A percentile compares a stretch with the other conserved stretches of the same genome.
Evolutionary conservation across 2,329 filamentous ascomycete genomes (phyloP).

Genomic region (Sporothrix curviconia): DNA sequence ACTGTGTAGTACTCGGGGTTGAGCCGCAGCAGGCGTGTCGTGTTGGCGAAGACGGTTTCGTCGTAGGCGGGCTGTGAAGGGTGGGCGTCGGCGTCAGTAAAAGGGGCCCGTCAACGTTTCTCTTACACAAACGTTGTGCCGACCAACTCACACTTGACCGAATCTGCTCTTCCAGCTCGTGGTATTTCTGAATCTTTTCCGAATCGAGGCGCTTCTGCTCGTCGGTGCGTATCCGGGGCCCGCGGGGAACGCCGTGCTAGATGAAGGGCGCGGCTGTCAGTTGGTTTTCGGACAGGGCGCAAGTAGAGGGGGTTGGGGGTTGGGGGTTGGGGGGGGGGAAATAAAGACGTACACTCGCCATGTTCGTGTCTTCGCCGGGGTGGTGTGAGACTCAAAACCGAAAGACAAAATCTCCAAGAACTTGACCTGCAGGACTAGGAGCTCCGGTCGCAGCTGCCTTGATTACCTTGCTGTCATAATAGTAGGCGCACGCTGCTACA

Average conservation of each 20-base stretch:
- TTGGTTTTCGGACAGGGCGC: too few relatives aligned
- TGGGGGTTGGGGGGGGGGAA: too few relatives aligned
- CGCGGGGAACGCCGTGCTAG: slow-evolving; percentile 82
- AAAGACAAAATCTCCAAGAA: too few relatives aligned
- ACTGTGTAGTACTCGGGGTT: slow-evolving; percentile 88
- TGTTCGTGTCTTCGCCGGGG: neutral
- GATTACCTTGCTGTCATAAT: too few relatives aligned
- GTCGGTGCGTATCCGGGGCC: slow-evolving; percentile 56
- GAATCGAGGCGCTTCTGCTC: slow-evolving; percentile 65
- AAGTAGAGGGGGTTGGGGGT: neutral
- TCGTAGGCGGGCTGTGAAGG: slow-evolving; percentile 39
- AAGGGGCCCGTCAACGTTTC: neutral
- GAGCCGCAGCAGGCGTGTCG: slow-evolving; percentile 63
- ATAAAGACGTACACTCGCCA: slow-evolving; percentile 5
- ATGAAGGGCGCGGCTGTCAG: too few relatives aligned
- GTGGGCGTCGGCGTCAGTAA: slow-evolving; percentile 13
- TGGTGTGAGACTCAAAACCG: neutral
- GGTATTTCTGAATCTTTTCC: slow-evolving; percentile 70
- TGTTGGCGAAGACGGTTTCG: slow-evolving; percentile 56
- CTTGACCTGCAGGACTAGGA: too few relatives aligned
- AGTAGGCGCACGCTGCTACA: neutral
- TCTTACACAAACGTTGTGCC: too few relatives aligned
- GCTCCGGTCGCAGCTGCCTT: neutral
- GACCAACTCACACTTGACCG: slow-evolving; percentile 50
- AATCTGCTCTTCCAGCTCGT: slow-evolving; percentile 61